Conservation (phyloP, 2,329 filamentous ascomycete genomes). For the Diaporthe humulicola region DNA sequence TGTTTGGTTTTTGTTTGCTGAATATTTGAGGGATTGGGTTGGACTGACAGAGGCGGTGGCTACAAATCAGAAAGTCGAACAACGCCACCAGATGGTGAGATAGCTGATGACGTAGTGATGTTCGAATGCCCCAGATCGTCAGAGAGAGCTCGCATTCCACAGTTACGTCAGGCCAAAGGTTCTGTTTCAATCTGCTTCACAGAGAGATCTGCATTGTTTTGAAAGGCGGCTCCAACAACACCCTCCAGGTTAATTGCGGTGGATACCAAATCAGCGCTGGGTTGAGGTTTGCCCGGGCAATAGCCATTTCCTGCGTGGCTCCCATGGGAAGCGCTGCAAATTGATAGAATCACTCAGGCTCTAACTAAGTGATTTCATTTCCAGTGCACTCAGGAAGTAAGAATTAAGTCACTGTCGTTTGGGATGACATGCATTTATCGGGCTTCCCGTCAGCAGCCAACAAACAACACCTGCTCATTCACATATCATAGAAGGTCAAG, state of each 20-base stretch:
- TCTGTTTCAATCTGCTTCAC: not conserved
- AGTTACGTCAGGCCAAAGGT: conserved; percentile 20
- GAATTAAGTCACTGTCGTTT: not conserved
- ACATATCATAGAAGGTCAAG: too few species aligned
- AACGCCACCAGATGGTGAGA: conserved; percentile 6
- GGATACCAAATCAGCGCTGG: not conserved
- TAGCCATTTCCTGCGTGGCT: not conserved
- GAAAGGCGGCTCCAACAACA: not conserved
- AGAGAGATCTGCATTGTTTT: not conserved
- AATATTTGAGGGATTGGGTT: not conserved
- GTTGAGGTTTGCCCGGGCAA: too few species aligned
- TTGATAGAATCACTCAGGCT: not conserved
- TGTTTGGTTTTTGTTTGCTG: not conserved
- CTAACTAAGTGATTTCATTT: not conserved
- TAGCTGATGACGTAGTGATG: conserved; percentile 31
- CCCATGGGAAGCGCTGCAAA: not conserved
- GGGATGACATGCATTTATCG: too few species aligned
- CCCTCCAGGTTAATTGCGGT: not conserved
- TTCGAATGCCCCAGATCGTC: conserved; percentile 18
- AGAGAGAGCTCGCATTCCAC: conserved; percentile 18
- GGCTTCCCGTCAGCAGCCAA: not conserved
- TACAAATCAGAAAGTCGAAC: not conserved
- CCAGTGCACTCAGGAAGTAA: not conserved
- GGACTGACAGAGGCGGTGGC: not conserved
- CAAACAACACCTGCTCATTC: not conserved